phyloP scores from a whole-genome alignment of 305 asterid genomes.

The Fraxinus velutina region DNA sequence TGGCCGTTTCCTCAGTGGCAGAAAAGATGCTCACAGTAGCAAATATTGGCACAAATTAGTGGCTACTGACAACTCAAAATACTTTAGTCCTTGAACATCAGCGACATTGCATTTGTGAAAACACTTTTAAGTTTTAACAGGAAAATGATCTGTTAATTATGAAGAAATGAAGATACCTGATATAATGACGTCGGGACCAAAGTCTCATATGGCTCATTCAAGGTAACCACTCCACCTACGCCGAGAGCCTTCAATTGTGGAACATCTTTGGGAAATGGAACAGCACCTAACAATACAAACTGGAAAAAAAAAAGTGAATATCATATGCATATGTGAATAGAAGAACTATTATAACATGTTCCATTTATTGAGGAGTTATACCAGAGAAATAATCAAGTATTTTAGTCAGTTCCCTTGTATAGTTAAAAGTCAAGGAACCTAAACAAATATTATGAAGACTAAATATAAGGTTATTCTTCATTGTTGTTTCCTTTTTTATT shows the following conservation, averaged over 20 bases:
- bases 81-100: neutral
- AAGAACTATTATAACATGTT: neutral
- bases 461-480: neutral
- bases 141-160: neutral
- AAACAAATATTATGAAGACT: neutral
- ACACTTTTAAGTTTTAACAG: neutral
- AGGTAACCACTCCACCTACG: conserved; percentile 82
- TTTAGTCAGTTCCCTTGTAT: neutral
- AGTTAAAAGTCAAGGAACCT: neutral
- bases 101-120: neutral
- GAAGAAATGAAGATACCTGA: conserved; percentile 41
- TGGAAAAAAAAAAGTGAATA: conserved; percentile 29
- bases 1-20: neutral
- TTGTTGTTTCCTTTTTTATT: neutral
- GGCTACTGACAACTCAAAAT: neutral
- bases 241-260: conserved; percentile 79
- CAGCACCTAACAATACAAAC: conserved; percentile 30
- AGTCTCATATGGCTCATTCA: conserved; percentile 85
- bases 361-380: neutral
- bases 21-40: neutral
- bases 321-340: conserved; percentile 2
- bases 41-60: neutral
- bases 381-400: neutral
- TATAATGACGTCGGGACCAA: conserved; percentile 71
- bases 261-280: conserved; percentile 46